These are phyloP conservation scores for Penicillium turbatum DNA, from an alignment of 495 filamentous ascomycete genomes.

Conservation along the genomic window DNA sequence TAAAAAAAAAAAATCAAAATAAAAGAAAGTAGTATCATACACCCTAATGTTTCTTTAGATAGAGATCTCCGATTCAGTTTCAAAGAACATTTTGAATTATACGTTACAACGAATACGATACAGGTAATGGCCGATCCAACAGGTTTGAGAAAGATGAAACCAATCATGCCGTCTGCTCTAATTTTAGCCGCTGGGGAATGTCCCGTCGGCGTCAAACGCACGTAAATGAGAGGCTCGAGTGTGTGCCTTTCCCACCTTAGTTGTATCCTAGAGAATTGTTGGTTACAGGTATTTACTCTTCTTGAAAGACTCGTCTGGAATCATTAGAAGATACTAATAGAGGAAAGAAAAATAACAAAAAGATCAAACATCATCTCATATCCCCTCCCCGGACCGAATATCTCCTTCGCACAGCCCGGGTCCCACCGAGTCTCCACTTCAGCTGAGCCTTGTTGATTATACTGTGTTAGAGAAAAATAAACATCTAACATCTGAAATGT, in stretches of 20 bases:
- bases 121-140: not conserved
- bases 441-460: not conserved
- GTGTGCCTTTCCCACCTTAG: constrained; percentile 6
- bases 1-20: not conserved
- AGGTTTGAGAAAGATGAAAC: not conserved
- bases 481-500: too few species aligned
- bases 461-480: too few species aligned
- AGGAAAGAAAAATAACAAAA: too few species aligned
- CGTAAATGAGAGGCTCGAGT: constrained; percentile 31
- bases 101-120: constrained; percentile 11
- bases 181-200: constrained; percentile 42
- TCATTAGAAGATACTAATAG: too few species aligned
- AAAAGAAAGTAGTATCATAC: too few species aligned
- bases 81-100: constrained; percentile 12
- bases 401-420: not conserved
- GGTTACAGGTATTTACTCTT: not conserved
- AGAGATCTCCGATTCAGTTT: constrained; percentile 21
- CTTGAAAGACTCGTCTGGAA: too few species aligned
- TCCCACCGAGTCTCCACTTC: not conserved
- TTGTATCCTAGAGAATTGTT: not conserved
- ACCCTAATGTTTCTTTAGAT: constrained; percentile 5
- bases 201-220: constrained; percentile 37
- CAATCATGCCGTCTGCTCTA: constrained; percentile 33
- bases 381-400: not conserved
- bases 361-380: too few species aligned